These are phyloP conservation scores for Trichocomaceae sp. DNA, from an alignment of 2,329 filamentous ascomycete genomes.

Conservation along the genomic window DNA sequence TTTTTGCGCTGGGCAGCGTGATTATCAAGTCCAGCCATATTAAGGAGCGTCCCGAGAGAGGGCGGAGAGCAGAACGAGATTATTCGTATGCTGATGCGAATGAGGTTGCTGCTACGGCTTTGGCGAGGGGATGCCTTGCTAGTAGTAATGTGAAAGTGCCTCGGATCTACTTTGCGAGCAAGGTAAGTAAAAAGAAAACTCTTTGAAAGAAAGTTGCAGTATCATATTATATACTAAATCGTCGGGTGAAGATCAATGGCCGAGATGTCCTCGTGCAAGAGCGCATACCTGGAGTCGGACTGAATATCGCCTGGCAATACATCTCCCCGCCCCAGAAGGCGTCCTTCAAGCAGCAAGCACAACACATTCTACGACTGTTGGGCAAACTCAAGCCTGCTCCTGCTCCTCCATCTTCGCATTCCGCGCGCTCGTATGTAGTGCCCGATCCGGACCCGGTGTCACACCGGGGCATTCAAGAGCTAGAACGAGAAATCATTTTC, in stretches of 20 bases:
- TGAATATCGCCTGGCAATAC: conserved; percentile 35
- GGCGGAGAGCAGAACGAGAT: conserved; percentile 20
- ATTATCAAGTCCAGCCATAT: conserved; percentile 37
- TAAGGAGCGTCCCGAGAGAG: conserved; percentile 15
- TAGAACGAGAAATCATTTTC: conserved; percentile 33
- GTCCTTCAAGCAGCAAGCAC: conserved; percentile 34
- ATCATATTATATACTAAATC: too few species aligned
- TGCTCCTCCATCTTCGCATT: conserved; percentile 8
- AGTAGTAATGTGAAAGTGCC: conserved; percentile 26
- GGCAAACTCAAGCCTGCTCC: conserved; percentile 22
- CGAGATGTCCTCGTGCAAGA: conserved; percentile 35
- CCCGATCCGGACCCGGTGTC: conserved; percentile 22
- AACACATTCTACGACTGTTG: conserved; percentile 26
- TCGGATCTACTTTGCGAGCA: conserved; percentile 35
- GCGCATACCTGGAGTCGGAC: conserved; percentile 32
- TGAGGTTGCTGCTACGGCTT: conserved; percentile 27
- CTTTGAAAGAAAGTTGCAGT: too few species aligned
- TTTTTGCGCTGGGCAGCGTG: conserved; percentile 38
- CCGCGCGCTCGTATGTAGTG: conserved; percentile 18
- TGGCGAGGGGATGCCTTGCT: conserved; percentile 26
- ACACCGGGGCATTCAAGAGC: conserved; percentile 23
- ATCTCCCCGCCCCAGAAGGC: conserved; percentile 26
- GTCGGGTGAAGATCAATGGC: conserved; percentile 29
- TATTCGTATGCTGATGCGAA: conserved; percentile 40
- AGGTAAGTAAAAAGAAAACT: conserved; percentile 23